Conservation (phyloP, 768 basidiomycete genomes). For the Suillus alpinus region DNA sequence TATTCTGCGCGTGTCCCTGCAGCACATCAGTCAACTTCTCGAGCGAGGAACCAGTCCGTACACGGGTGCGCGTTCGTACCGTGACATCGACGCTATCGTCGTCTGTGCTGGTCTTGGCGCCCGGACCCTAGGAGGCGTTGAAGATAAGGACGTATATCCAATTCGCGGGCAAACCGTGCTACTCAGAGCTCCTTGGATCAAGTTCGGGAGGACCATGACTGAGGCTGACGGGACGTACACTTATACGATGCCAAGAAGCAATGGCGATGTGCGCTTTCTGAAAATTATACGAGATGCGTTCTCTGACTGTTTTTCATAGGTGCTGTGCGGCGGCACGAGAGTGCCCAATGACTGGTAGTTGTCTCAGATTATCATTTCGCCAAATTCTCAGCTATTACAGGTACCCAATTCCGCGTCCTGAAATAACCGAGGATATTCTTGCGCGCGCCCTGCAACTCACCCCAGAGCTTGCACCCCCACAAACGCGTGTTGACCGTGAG, state of each 20-base stretch:
- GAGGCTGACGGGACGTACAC: slow-evolving; percentile 27
- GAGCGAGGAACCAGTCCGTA: slow-evolving; percentile 7
- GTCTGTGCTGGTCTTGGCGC: slow-evolving; percentile 70
- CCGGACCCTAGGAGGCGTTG: slow-evolving; percentile 48
- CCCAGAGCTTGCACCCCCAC: slow-evolving; percentile 57
- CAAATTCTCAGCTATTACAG: slow-evolving; percentile 27
- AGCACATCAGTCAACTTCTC: slow-evolving; percentile 63
- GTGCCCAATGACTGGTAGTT: slow-evolving; percentile 58
- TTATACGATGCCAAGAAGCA: slow-evolving; percentile 36
- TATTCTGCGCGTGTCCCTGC: slow-evolving; percentile 55
- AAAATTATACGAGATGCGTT: neutral
- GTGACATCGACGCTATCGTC: slow-evolving; percentile 50
- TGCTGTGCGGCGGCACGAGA: slow-evolving; percentile 62
- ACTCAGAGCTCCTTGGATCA: slow-evolving; percentile 49
- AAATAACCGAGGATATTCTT: slow-evolving; percentile 61
- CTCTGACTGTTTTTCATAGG: slow-evolving; percentile 23
- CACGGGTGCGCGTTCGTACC: slow-evolving; percentile 5
- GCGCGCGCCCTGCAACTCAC: slow-evolving; percentile 47
- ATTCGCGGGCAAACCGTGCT: slow-evolving; percentile 45
- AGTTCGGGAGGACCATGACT: slow-evolving; percentile 33
- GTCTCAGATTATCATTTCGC: neutral
- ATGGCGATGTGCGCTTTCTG: slow-evolving; percentile 37
- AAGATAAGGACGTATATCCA: slow-evolving; percentile 46
- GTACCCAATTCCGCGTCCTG: slow-evolving; percentile 63
- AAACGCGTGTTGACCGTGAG: slow-evolving; percentile 42